Base-by-base conservation (phyloP, 805 yeast genomes). In the Candida berthetii region DNA sequence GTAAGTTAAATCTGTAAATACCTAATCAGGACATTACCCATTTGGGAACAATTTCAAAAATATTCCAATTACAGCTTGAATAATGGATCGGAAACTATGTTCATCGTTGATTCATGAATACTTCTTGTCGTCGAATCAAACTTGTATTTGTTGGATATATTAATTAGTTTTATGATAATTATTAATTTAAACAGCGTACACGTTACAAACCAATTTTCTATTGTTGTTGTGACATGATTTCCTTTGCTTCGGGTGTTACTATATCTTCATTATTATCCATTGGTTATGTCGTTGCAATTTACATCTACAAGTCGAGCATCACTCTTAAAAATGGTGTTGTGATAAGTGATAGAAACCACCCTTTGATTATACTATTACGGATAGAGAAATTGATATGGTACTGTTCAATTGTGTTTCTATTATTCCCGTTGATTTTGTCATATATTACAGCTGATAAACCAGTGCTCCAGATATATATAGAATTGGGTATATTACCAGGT, bases 231-330 rank as follows among this genome's bases (percentile, higher is more conserved):
- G n/a, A n/a, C n/a, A 27, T 13, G 13, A 9, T 27, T 10, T 27
- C 29, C 13, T 27, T 27, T 27, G 9, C 29, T 11, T 4, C n/a
- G 4, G 29, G 29, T 27, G 29, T 27, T 27, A 10, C 43, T 0
- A 49, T 65, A 6, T 56, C 72, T 0, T 27, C 62, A 0, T 35
- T 55, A 0, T 54, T 75, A 3, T 71, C 83, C 1, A 41, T 62
- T 11, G 60, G 69, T 3, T 79, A 77, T 52, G 82, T 79, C 14
- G 49, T 58, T 3, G 64, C 61, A 24, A 60, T 78, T 14, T 69
- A 69, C 47, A 39, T 60, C 16, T 31, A 38, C 41, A 53, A 42
- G 27, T 42, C 52, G 20, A 17, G 33, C 42, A 40, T 8, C 49
- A 56, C 4, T 45, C 46, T 7, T 8, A 35, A 16, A 53, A 59